Evolutionary conservation across 148 eudicot species (phyloP).

Genomic region (Silene conica): DNA sequence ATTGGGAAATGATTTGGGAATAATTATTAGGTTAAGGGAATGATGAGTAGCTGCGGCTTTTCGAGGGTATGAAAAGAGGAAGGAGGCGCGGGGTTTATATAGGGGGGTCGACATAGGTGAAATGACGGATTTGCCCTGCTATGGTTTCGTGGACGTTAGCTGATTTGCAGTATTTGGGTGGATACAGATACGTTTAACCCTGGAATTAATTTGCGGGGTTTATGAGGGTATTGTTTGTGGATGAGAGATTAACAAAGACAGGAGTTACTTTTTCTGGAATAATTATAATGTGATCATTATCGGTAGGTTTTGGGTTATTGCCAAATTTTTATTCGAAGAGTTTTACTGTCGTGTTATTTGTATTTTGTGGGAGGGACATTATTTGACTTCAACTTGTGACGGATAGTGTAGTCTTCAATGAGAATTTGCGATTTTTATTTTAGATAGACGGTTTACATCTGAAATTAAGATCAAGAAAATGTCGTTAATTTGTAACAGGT

Average conservation of each 20-base stretch:
- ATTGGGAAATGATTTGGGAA: neutral
- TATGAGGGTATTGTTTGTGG: neutral
- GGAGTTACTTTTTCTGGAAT: too few relatives aligned
- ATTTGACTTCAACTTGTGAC: too few relatives aligned
- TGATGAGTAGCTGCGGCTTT: slow-evolving; percentile 5
- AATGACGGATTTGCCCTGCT: slow-evolving; percentile 16
- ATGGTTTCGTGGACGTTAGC: slow-evolving; percentile 23
- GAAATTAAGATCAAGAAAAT: too few relatives aligned
- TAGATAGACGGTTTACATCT: too few relatives aligned
- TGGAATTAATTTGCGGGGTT: neutral
- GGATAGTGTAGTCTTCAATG: too few relatives aligned
- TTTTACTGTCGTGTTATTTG: too few relatives aligned
- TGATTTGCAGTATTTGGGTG: neutral
- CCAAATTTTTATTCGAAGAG: too few relatives aligned
- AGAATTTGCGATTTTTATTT: too few relatives aligned
- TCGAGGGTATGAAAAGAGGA: neutral
- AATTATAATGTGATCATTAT: too few relatives aligned
- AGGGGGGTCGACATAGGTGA: neutral
- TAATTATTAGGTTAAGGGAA: neutral
- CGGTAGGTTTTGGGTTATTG: too few relatives aligned
- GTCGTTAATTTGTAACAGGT: too few relatives aligned
- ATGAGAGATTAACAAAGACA: neutral
- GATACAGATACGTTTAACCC: slow-evolving; percentile 12
- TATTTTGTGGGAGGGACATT: too few relatives aligned
- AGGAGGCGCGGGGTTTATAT: slow-evolving; percentile 1